Base-by-base conservation (phyloP, 768 basidiomycete genomes). In the Hericium coralloides region DNA sequence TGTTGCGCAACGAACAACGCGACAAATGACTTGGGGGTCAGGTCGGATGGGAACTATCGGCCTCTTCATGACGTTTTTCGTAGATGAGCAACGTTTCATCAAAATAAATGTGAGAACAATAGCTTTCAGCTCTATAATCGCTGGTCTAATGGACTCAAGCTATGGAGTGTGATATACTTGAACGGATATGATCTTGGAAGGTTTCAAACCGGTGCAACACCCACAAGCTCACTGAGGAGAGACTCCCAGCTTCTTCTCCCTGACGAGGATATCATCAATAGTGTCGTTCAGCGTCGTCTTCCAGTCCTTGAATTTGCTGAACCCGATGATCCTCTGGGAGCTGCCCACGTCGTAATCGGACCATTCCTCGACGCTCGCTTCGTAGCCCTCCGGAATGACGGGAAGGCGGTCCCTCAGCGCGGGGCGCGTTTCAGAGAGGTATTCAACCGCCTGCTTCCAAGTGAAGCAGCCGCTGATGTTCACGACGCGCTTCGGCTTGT, bases 401-500 rank as follows among this genome's bases (percentile, higher is more conserved):
- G 51, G 51, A 2, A 52, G 22, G 3, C 51, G 51, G 15, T 31
- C 51, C 20, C 31, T 14, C 20, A 68, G 51, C 17, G 58, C 64
- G 6, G 68, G 64, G 12, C 63, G 57, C 12, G 59, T 55, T 1
- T 38, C 45, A 14, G 22, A 50, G 17, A 70, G 55, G 39, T 68
- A 51, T 39, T 61, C 48, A 1, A 65, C 65, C 0, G 60, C 68
- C 14, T 64, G 64, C 25, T 55, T 49, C 63, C 60, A 68, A 4
- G 62, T 63, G 53, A 67, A 63, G 2, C 54, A 53, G 12, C 60
- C 63, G 12, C 61, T 66, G 17, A 53, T 56, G 38, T 64, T 53
- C 41, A 69, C 49, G 58, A 65, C 61, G 23, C 68, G 61, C 49
- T 66, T 66, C 38, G 55, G 50, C 20, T 38, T 53, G 26, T 52